Evolutionary conservation across 257 asterid genomes (phyloP), one percentile per base, ranked within the genome.

Genomic region (Solanum dulcamara): DNA sequence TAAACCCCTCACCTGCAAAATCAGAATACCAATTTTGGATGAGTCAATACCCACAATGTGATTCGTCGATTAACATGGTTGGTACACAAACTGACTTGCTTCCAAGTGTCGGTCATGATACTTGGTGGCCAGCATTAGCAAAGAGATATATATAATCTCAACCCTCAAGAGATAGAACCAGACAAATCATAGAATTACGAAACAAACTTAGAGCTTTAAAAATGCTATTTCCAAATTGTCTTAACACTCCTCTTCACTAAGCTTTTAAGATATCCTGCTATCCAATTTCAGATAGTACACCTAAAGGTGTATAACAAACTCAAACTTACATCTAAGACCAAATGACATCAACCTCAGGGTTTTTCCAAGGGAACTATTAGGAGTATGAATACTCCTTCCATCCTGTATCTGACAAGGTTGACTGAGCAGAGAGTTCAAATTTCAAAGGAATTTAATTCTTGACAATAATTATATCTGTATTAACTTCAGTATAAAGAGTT

Each of bases 1-100:
- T 86, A 96, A 87, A 59, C 91, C 90, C 90, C 99, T 88, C 18
- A 96, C 96, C 99, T 96, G 97, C 86, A 87, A 42, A 72, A 40
- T 12, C 68, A 53, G 46, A 35, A 40, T 17, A 24, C 5, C 82
- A 46, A 77, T 9, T 24, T 46, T 46, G 62, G 62, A 77, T 10
- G 60, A 77, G 82, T 46, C 62, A 46, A 77, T 46, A 46, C 35
- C 82, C 10, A 75, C 40, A 13, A 17, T 28, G 22, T 77, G 26
- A 77, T 24, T 46, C 82, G 15, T 9, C 26, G 17, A 38, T 28
- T 17, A 44, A 28, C 57, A 74, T 42, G 82, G 28, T 15, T 44
- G 82, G 62, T 15, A 42, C 15, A 7, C 7, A 44, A 75, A 44
- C 13, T 44, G 38, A 75, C 59, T 75, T 14, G 24, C 82, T 42